Conservation (phyloP, 768 basidiomycete species). For the Leucosporidium creatinivorum region DNA sequence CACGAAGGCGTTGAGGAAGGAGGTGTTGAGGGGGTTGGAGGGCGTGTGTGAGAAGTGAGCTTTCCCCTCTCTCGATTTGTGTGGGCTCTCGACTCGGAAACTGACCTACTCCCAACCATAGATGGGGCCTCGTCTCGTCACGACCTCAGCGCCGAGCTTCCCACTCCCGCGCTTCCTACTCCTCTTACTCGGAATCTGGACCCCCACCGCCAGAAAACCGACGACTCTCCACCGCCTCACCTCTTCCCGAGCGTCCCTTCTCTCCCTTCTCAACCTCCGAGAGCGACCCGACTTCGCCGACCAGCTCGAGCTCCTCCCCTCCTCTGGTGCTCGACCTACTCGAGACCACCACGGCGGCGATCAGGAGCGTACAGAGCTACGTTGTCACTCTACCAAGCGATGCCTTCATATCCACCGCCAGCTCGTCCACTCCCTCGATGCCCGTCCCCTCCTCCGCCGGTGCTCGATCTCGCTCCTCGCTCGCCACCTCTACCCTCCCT, state of each 20-base stretch:
- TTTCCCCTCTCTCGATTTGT: neutral
- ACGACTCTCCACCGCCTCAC: conserved; percentile 13
- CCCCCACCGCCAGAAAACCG: conserved; percentile 4
- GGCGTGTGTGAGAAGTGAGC: conserved; percentile 16
- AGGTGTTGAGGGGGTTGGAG: conserved; percentile 15
- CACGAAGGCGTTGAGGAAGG: conserved; percentile 4
- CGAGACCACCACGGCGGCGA: conserved; percentile 68
- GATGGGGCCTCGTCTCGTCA: conserved; percentile 42
- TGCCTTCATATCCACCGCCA: neutral
- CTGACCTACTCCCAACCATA: neutral
- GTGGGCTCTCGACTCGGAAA: no score
- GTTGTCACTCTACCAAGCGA: conserved; percentile 70
- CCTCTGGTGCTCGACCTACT: conserved; percentile 56
- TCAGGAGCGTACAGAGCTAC: conserved; percentile 77
- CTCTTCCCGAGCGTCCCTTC: conserved; percentile 33
- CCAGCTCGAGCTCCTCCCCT: neutral
- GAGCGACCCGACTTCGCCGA: conserved; percentile 44
- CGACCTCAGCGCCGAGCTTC: neutral
- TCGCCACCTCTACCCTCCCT: neutral
- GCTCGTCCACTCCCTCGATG: no score
- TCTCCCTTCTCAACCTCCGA: conserved; percentile 7
- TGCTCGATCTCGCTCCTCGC: neutral
- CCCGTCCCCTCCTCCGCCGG: neutral
- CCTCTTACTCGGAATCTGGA: neutral
- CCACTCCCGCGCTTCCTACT: neutral